Base-by-base conservation (phyloP, 352 stramenopile species). In the Ochromonadaceae sp. region DNA sequence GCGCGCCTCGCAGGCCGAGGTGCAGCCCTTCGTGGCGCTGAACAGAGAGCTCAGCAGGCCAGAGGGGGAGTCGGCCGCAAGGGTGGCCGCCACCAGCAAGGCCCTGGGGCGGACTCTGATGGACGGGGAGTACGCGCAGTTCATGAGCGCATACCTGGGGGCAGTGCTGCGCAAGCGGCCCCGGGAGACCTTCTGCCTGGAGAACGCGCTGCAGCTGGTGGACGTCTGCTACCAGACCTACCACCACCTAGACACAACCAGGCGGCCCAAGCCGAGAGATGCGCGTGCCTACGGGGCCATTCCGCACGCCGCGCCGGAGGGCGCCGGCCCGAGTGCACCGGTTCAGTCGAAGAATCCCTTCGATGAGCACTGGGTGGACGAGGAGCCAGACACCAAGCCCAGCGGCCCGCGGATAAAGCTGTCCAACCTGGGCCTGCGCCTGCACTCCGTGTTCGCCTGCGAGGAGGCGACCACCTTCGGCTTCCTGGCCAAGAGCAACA, bases 131-230 rank as follows among this genome's bases (percentile, higher is more conserved):
- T 58, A 5, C 9, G 30, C 25, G 5, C 49, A 12, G 15, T 41
- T 43, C 5, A 35, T 22, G 22, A 28, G 9, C n/a, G 26, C 5
- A 31, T 58, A 41, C 14, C 15, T 43, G 7, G 22, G 26, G 10
- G 30, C 10, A 22, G 10, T 20, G 15, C 10, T 20, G 25, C 26
- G 26, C 31, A 41, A 9, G 42, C 10, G 26, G 10, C n/a, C 15
- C 9, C n/a, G 42, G 5, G 49, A 58, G 30, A 31, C 49, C 10
- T 61, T 61, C 32, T 61, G 52, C 25, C 38, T 61, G 2, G 52
- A 61, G 25, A 10, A 34, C 36, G 30, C 9, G 20, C 48, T 35
- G 30, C 22, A 26, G 12, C 10, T 61, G 52, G n/a, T 61, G 30
- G 52, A 61, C 22, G 28, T 14, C 4, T 49, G 36, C 10, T 61